phyloP scores from a whole-genome alignment of 768 basidiomycete species.

The Xerocomus brunneocitrinus region DNA sequence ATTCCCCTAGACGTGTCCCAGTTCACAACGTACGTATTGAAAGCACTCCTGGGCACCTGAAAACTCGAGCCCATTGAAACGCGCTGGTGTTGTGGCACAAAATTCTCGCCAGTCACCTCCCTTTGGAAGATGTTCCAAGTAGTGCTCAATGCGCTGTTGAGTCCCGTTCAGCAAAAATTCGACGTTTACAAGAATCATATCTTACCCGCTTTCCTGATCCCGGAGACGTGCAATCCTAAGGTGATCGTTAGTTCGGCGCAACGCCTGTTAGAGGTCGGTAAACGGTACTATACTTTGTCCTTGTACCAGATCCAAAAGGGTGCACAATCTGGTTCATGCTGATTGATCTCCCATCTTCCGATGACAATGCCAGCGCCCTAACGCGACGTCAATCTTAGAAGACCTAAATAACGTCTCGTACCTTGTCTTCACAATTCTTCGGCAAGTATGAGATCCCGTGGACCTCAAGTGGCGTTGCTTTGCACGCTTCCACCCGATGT shows the following conservation, averaged over 20 bases:
- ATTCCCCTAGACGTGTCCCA: background rate
- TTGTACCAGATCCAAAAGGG: constrained; percentile 27
- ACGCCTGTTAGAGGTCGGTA: background rate
- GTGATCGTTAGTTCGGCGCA: background rate
- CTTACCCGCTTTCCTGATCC: constrained; percentile 24
- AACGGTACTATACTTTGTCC: constrained; percentile 21
- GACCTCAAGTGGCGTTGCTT: constrained; percentile 19
- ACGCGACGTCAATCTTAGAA: background rate
- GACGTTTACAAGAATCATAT: background rate
- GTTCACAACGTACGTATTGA: constrained; percentile 13
- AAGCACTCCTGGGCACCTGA: constrained; percentile 20
- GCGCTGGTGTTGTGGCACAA: constrained; percentile 31
- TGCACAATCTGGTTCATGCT: constrained; percentile 27
- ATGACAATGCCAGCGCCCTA: constrained; percentile 17
- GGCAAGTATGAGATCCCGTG: constrained; percentile 20
- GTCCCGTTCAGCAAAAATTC: background rate
- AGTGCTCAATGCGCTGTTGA: constrained; percentile 26
- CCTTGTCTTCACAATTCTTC: constrained; percentile 19
- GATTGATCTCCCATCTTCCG: constrained; percentile 26
- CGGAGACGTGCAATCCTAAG: constrained; percentile 21
- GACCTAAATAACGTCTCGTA: background rate
- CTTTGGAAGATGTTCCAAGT: constrained; percentile 24
- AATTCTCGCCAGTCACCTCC: constrained; percentile 30
- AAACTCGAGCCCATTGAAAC: constrained; percentile 26
- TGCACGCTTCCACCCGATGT: constrained; percentile 26